These are phyloP conservation scores for Crithidia fasciculata DNA, from an alignment of 208 protist species.

Conservation along the genomic window DNA sequence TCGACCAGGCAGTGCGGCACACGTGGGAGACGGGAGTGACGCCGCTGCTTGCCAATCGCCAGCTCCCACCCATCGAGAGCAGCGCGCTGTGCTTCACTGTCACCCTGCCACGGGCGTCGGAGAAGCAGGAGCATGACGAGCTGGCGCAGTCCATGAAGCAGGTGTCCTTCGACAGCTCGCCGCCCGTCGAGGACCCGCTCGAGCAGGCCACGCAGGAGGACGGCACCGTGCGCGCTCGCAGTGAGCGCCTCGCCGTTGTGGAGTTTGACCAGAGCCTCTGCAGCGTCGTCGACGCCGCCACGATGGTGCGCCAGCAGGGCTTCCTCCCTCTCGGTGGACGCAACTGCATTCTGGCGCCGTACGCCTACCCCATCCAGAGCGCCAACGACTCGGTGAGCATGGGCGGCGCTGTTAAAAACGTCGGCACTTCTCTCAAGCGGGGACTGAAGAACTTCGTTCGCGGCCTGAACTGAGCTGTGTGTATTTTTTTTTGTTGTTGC, in stretches of 20 bases:
- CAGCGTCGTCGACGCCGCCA: constrained; percentile 41
- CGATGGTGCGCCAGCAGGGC: constrained; percentile 46
- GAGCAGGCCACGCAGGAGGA: constrained; percentile 28
- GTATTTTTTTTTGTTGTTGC: no score
- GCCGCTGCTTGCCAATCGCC: constrained; percentile 23
- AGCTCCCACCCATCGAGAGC: constrained; percentile 47
- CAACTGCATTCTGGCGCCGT: constrained; percentile 56
- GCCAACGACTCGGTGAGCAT: constrained; percentile 27
- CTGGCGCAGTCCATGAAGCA: constrained; percentile 25
- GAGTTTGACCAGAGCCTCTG: constrained; percentile 71
- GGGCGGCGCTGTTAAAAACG: constrained; percentile 55
- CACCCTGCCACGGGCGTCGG: constrained; percentile 24
- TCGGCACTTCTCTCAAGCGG: constrained; percentile 63
- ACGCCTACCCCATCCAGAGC: constrained; percentile 63
- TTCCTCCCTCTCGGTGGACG: constrained; percentile 41
- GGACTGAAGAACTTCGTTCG: constrained; percentile 80
- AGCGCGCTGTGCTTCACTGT: constrained; percentile 59
- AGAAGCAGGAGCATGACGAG: constrained; percentile 23
- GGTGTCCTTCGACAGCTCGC: constrained; percentile 11
- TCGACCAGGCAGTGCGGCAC: constrained; percentile 47
- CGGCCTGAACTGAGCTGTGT: constrained; percentile 52
- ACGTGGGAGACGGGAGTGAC: constrained; percentile 58
- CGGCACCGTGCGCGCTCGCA: constrained; percentile 16
- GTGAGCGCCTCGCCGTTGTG: constrained; percentile 59
- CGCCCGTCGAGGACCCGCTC: constrained; percentile 15